These are phyloP conservation scores for Immersiella caudata DNA, from an alignment of 495 filamentous ascomycete genomes.

Conservation along the genomic window DNA sequence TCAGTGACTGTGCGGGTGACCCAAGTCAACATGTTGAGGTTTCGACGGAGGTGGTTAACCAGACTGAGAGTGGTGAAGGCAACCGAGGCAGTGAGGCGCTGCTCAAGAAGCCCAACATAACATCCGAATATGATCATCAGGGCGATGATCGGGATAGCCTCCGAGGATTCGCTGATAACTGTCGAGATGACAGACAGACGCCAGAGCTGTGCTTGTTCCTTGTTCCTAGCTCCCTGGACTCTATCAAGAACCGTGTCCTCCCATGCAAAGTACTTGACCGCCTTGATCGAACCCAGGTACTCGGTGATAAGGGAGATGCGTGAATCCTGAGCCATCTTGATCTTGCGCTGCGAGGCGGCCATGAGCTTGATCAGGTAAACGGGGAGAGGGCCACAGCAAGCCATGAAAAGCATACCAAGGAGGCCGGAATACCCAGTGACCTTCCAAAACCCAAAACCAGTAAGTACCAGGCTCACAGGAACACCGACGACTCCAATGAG, in stretches of 20 bases:
- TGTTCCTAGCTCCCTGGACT: slow-evolving; percentile 44
- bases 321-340: slow-evolving; percentile 53
- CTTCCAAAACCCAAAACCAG: slow-evolving; percentile 46
- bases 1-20: slow-evolving; percentile 44
- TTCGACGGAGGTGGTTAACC: slow-evolving; percentile 46
- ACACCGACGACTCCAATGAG: slow-evolving; percentile 42
- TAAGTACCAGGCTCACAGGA: slow-evolving; percentile 40
- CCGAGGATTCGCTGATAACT: slow-evolving; percentile 36
- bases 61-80: slow-evolving; percentile 53
- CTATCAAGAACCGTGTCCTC: slow-evolving; percentile 48
- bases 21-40: slow-evolving; percentile 45
- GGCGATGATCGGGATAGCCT: slow-evolving; percentile 46
- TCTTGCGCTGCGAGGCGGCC: slow-evolving; percentile 44
- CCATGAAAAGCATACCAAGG: slow-evolving; percentile 45
- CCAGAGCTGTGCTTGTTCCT: slow-evolving; percentile 55
- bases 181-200: slow-evolving; percentile 45
- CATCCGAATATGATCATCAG: slow-evolving; percentile 50
- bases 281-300: slow-evolving; percentile 52
- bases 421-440: slow-evolving; percentile 52
- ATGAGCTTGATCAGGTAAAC: slow-evolving; percentile 45
- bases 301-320: slow-evolving; percentile 55
- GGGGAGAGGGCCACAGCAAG: slow-evolving; percentile 45
- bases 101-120: slow-evolving; percentile 46
- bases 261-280: slow-evolving; percentile 58
- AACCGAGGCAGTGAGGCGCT: slow-evolving; percentile 48